These are phyloP conservation scores for Podospora sp. DNA, from an alignment of 495 filamentous ascomycete species.

Conservation along the genomic window DNA sequence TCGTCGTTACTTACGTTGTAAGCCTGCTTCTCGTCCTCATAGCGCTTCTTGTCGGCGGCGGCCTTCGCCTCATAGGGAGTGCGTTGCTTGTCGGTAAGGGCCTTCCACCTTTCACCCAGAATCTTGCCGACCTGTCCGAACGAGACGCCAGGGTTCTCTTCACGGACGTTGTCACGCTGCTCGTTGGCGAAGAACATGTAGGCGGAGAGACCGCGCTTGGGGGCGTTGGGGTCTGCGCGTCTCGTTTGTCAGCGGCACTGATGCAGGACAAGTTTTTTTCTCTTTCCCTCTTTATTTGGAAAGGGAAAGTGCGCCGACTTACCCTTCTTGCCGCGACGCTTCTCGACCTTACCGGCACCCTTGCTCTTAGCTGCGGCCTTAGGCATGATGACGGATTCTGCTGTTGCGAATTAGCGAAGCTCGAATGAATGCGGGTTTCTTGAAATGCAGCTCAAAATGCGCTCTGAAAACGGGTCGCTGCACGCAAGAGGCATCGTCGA, in stretches of 20 bases:
- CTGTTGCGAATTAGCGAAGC: constrained; percentile 27
- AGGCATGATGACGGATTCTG: constrained; percentile 43
- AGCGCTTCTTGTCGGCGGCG: constrained; percentile 94
- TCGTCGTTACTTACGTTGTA: constrained; percentile 70
- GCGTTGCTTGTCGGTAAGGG: constrained; percentile 82
- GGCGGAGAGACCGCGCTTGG: constrained; percentile 97
- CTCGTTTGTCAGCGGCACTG: neutral
- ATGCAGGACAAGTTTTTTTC: neutral
- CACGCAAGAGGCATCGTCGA: neutral
- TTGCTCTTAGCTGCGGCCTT: constrained; percentile 53
- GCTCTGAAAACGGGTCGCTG: neutral
- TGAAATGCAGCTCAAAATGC: constrained; percentile 2
- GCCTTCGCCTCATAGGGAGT: constrained; percentile 95
- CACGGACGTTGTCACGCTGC: constrained; percentile 94
- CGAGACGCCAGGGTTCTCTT: constrained; percentile 96
- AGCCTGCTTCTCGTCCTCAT: constrained; percentile 92
- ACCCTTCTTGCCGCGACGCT: constrained; percentile 55
- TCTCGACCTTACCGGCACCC: constrained; percentile 44
- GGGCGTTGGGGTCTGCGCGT: constrained; percentile 86
- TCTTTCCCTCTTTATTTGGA: too few species aligned
- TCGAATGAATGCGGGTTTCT: neutral
- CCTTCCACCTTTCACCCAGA: constrained; percentile 98
- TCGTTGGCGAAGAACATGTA: constrained; percentile 99
- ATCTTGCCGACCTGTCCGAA: constrained; percentile 98
- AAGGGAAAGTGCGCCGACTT: constrained; percentile 27